phyloP scores from a whole-genome alignment of 306 rosid species.

The Quercus glauca region DNA sequence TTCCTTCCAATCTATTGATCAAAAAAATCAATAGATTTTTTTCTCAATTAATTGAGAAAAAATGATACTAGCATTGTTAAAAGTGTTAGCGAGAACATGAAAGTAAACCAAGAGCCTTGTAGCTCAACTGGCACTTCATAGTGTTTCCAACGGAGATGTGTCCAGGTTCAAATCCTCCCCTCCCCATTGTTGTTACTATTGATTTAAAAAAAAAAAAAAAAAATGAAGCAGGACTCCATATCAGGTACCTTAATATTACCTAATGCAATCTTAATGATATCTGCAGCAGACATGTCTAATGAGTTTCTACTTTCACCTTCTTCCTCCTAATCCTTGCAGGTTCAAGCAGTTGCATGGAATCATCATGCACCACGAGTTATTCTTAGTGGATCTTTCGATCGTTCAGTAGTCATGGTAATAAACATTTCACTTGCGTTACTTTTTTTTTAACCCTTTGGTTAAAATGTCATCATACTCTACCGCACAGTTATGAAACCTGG shows the following conservation, averaged over 20 bases:
- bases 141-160: no score
- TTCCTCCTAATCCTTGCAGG: slow-evolving; percentile 49
- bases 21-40: no score
- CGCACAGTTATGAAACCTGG: not conserved
- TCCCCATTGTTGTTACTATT: no score
- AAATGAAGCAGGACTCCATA: not conserved
- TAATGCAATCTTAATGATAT: not conserved
- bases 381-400: slow-evolving; percentile 96
- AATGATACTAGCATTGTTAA: no score
- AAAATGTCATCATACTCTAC: not conserved
- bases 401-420: slow-evolving; percentile 74
- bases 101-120: no score
- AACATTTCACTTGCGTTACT: not conserved
- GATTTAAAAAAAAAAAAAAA: no score
- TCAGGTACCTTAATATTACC: not conserved
- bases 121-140: no score
- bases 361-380: slow-evolving; percentile 66
- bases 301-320: slow-evolving; percentile 24
- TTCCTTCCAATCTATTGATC: no score
- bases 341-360: slow-evolving; percentile 96
- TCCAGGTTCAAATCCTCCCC: no score
- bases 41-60: no score
- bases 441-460: not conserved
- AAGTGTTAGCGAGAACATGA: no score
- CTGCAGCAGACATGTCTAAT: not conserved